A percentile compares a stretch with the other conserved stretches of the same genome.
Conservation (phyloP, 2,329 filamentous ascomycete species). For the Ambrosiella beaveri region DNA sequence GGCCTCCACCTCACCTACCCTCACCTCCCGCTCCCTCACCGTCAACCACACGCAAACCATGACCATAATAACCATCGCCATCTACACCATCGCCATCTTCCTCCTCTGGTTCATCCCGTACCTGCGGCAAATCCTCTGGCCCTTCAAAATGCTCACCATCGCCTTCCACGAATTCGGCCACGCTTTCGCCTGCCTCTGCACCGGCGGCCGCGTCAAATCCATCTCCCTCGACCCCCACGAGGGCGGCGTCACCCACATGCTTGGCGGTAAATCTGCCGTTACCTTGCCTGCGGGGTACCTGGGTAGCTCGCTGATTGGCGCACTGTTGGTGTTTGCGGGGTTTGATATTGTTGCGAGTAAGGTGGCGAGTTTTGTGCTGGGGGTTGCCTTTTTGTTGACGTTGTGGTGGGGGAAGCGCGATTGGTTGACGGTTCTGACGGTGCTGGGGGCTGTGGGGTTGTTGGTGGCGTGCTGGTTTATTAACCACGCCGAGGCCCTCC, state of each 20-base stretch:
- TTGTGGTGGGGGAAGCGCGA: constrained; percentile 68
- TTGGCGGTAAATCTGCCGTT: constrained; percentile 50
- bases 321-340: constrained; percentile 60
- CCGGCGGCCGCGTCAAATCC: constrained; percentile 55
- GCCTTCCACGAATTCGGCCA: constrained; percentile 71
- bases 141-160: constrained; percentile 77
- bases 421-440: constrained; percentile 58
- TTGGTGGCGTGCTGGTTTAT: constrained; percentile 68
- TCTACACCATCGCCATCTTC: constrained; percentile 56
- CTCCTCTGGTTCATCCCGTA: constrained; percentile 68
- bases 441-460: constrained; percentile 52
- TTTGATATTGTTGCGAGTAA: constrained; percentile 72
- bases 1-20: neutral
- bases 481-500: constrained; percentile 52
- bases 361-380: constrained; percentile 56
- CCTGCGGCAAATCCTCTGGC: constrained; percentile 58
- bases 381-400: constrained; percentile 58
- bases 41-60: constrained; percentile 44
- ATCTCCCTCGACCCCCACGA: constrained; percentile 43
- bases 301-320: constrained; percentile 60
- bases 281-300: constrained; percentile 65
- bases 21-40: constrained; percentile 10
- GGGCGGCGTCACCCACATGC: constrained; percentile 64
- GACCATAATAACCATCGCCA: constrained; percentile 53
- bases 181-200: constrained; percentile 53